Base-by-base conservation (phyloP, 441 rosid genomes). In the Pelargonium fulgidum region DNA sequence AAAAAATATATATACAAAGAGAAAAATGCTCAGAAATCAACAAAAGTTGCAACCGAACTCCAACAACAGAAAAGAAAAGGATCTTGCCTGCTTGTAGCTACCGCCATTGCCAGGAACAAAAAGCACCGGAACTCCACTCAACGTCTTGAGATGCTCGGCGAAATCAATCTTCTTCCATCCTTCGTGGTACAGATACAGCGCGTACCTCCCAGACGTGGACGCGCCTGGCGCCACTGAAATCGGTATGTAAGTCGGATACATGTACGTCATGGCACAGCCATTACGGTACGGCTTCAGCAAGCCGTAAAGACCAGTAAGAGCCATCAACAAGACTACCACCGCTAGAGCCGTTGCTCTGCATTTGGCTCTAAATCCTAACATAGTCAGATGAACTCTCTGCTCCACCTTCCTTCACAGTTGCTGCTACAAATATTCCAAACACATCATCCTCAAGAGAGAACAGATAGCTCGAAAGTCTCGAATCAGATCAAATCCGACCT, bases 71-170 rank as follows among this genome's bases (percentile, higher is more conserved):
- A 41, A 72, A 22, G 29, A 36, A n/a, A 65, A 72, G n/a, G 54
- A 74, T 56, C 83, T 75, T 80, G 78, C 99, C 97, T 92, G 98
- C 82, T 94, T 94, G 84, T 85, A 94, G 87, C 97, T 90, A 70
- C 99, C 99, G 0, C 97, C 91, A 69, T 92, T 94, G 8, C 99
- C 99, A 3, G 99, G 99, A 71, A 94, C 85, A 66, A 91, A 94
- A 78, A 94, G 99, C 75, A 92, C 85, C 0, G 99, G 99, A 67
- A 94, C 84, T 13, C 99, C 99, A 58, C 73, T 87, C 36, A 94
- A 91, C 71, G 86, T 85, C 85, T 85, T 86, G 26, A 91, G 72
- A 76, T 89, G 97, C 66, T 90, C 91, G 65, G 75, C 74, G 62
- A 85, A 88, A 70, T 94, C 97, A 66, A 94, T 94, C 84, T 86